Base-by-base conservation (phyloP, 2,329 filamentous ascomycete genomes). In the Laburnicola sp. region DNA sequence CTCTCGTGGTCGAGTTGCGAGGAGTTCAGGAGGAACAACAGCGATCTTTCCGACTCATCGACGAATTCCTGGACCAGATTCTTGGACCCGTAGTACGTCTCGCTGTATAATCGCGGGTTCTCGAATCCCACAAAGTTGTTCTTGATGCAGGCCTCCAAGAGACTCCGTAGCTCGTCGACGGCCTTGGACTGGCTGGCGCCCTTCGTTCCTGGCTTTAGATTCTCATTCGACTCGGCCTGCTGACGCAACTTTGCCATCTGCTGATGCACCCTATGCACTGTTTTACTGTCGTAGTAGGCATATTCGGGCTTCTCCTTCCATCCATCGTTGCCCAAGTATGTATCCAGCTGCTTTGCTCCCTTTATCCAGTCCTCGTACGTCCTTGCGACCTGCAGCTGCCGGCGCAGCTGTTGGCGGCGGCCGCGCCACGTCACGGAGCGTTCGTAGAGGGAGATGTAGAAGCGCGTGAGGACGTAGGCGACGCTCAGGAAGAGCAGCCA, bases 71-170 rank as follows among this genome's bases (percentile, higher is more conserved):
- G 94, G 27, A 96, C 89, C 58, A 97, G 75, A 54, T 94, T 85
- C 74, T 99, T 99, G n/a, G 94, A 97, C 28, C 94, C 94, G 63
- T 91, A 96, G 70, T 99, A 99, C 2, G 93, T 96, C 75, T 97
- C 92, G 64, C 90, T 96, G 71, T 99, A 99, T n/a, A 99, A 76
- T 48, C 91, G 83, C 7, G 93, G 86, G 64, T 96, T 97, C 73
- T 99, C 94, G 10, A 96, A 86, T 0, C 94, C 94, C 16, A 90
- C 91, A 74, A 97, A 99, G 69, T 99, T 97, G 74, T 92, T 96
- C 81, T 97, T 99, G 63, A 97, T 88, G 69, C 92, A 97, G 10
- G 89, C 90, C 75, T 96, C 91, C 21, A 95, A 78, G 52, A 97
- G 75, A 0, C 82, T 81, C 55, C 86, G 87, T 48, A 99, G 79